Conservation (phyloP, 208 protist species). For the Leishmania tarentolae region DNA sequence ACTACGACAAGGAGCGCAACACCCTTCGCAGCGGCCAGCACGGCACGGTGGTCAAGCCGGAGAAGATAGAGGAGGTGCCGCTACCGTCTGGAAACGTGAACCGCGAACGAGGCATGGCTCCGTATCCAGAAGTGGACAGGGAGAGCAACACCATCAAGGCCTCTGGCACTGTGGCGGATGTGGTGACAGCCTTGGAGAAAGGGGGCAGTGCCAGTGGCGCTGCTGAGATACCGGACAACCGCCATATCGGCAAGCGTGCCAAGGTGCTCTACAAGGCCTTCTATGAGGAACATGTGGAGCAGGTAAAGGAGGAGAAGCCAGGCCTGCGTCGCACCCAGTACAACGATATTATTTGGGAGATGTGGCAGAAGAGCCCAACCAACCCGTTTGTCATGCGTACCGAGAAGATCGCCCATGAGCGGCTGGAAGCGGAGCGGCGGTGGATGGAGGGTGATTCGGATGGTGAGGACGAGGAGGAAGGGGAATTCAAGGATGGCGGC, state of each 20-base stretch:
- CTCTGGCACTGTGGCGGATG: constrained; percentile 51
- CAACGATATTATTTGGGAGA: constrained; percentile 88
- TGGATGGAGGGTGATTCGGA: constrained; percentile 76
- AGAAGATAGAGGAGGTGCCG: constrained; percentile 12
- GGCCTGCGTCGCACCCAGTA: constrained; percentile 86
- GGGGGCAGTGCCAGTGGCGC: neutral
- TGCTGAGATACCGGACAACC: constrained; percentile 53
- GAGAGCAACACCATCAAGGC: constrained; percentile 36
- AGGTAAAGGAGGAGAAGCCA: constrained; percentile 75
- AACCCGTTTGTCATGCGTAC: constrained; percentile 90
- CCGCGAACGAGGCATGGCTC: constrained; percentile 25
- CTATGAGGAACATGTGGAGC: constrained; percentile 65
- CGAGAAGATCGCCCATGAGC: constrained; percentile 58
- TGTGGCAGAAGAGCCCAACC: constrained; percentile 80
- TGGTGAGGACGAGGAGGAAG: constrained; percentile 42
- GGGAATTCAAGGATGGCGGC: constrained; percentile 18
- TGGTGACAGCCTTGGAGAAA: constrained; percentile 47
- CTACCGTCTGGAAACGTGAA: constrained; percentile 63
- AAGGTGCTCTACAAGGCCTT: constrained; percentile 83
- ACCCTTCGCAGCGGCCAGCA: constrained; percentile 36
- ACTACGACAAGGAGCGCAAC: constrained; percentile 78
- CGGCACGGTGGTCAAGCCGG: constrained; percentile 28
- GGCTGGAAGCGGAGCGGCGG: constrained; percentile 68
- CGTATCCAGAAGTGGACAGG: constrained; percentile 4
- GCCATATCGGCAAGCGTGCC: constrained; percentile 87